Evolutionary conservation across 2,329 filamentous ascomycete species (phyloP), one percentile per base, ranked within the genome.

Genomic region (Exophiala mesophila): DNA sequence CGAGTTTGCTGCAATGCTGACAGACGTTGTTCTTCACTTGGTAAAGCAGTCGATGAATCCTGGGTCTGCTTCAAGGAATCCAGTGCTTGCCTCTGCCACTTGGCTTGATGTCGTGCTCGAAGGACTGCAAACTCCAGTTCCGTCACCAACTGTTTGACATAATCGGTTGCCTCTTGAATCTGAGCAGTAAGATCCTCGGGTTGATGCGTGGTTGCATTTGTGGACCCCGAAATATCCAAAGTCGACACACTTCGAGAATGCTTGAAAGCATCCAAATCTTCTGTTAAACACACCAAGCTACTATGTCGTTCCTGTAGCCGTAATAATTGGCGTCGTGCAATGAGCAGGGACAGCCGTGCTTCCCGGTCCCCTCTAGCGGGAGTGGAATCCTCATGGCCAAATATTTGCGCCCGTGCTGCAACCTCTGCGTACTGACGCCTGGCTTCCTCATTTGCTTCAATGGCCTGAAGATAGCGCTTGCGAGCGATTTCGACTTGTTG

Each of bases 111-210:
- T 17, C 43, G 42, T n/a, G 51, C 49, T 21, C 41, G 36, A 10
- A 54, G 41, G n/a, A 55, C 34, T 13, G 49, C 53, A 21, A 48
- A 21, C 33, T 55, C 51, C 12, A 55, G 49, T 32, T 28, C 39
- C 16, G 45, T 38, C 9, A 51, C n/a, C 17, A 17, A 33, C 19
- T 26, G 26, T 9, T 7, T 32, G 5, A 51, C 26, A 3, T 21
- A 36, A 23, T 32, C 33, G 15, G 17, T 15, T 10, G 39, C 31
- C 23, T 5, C 35, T 19, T 7, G 24, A 10, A 13, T 9, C 16
- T 8, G 31, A n/a, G 15, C 29, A 7, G 7, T 17, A 9, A 10
- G 32, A 9, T 12, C 32, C 15, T 34, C 9, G 6, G 4, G 8
- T 5, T 34, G 15, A 7, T 7, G 13, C 17, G 17, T 17, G 12